Evolutionary conservation across 306 rosid genomes (phyloP), one percentile per base, ranked within the genome.

Genomic region (Quercus robur): DNA sequence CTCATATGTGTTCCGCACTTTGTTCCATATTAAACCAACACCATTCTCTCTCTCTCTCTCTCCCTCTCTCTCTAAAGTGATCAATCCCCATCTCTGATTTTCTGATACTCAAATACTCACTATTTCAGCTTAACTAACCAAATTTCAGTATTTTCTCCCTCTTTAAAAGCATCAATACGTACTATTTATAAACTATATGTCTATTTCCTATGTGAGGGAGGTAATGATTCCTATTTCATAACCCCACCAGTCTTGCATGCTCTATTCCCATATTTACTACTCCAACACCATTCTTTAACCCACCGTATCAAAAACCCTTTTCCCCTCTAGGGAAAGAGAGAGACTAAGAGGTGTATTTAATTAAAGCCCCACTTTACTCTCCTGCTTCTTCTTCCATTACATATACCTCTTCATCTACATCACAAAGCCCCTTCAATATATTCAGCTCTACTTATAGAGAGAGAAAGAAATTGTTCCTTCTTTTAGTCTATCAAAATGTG

Each of bases 81-180:
- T 88, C 96, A 80, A 85, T 87, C 93, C 67, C 92, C 84, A 84
- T 88, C 90, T 85, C 95, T 86, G 82, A 73, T 77, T 88, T 77
- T 84, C 91, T 86, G 83, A 75, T 76, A 69, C 87, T 31, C 74
- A 61, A 79, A 73, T 52, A 77, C 84, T 85, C 83, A 81, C 79
- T 79, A 68, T 82, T 78, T 80, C 78, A 82, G 49, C 86, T 81
- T 85, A 76, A 75, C 82, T 62, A 75, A 82, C 83, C 77, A 84
- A 41, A 38, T 70, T 77, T 80, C 83, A 74, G 73, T 80, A 71
- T 66, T 4, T 28, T 49, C 74, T 26, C 71, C 75, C 85, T 77
- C 85, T 80, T 69, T 75, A 77, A 58, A 71, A 44, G 78, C 85
- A 81, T 85, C 85, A 73, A 73, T 70, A 67, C 59, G 70, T 87